These are phyloP conservation scores for Amanita molliuscula DNA, from an alignment of 768 basidiomycete genomes.

Conservation along the genomic window DNA sequence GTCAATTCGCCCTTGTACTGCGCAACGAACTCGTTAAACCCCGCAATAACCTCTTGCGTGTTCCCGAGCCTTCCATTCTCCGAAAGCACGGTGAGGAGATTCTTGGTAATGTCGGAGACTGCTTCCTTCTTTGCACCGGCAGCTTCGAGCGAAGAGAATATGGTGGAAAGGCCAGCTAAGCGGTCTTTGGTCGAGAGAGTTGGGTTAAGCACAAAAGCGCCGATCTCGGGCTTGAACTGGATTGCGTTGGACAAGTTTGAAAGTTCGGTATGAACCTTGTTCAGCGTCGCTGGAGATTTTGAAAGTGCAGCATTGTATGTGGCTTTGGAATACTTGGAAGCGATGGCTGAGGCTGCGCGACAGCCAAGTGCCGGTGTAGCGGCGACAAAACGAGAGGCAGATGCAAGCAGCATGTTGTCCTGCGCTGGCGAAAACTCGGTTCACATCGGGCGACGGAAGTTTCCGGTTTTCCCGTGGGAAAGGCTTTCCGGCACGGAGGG, in stretches of 20 bases:
- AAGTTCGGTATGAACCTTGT: constrained; percentile 81
- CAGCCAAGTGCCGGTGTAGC: constrained; percentile 43
- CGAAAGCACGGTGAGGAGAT: constrained; percentile 80
- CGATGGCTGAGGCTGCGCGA: constrained; percentile 69
- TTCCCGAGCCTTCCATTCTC: constrained; percentile 89
- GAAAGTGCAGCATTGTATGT: constrained; percentile 72
- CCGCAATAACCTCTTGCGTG: constrained; percentile 78
- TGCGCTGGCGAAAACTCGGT: constrained; percentile 22
- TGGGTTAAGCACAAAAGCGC: constrained; percentile 78
- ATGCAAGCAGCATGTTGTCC: constrained; percentile 43
- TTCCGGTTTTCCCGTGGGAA: constrained; percentile 21
- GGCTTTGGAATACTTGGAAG: constrained; percentile 78
- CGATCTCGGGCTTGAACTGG: constrained; percentile 52
- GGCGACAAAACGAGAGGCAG: constrained; percentile 40
- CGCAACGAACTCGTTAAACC: constrained; percentile 83
- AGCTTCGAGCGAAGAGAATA: constrained; percentile 62
- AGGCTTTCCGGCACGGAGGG: constrained; percentile 5
- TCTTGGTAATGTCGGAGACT: constrained; percentile 83
- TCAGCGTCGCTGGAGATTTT: constrained; percentile 76
- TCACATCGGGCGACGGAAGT: constrained; percentile 20
- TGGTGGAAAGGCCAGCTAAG: constrained; percentile 46
- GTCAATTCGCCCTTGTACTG: constrained; percentile 90
- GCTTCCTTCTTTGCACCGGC: constrained; percentile 56
- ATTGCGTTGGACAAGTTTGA: constrained; percentile 59
- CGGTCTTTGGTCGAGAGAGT: constrained; percentile 81